Base-by-base conservation (phyloP, 495 filamentous ascomycete genomes). In the Aspergillus coremiiformis region DNA sequence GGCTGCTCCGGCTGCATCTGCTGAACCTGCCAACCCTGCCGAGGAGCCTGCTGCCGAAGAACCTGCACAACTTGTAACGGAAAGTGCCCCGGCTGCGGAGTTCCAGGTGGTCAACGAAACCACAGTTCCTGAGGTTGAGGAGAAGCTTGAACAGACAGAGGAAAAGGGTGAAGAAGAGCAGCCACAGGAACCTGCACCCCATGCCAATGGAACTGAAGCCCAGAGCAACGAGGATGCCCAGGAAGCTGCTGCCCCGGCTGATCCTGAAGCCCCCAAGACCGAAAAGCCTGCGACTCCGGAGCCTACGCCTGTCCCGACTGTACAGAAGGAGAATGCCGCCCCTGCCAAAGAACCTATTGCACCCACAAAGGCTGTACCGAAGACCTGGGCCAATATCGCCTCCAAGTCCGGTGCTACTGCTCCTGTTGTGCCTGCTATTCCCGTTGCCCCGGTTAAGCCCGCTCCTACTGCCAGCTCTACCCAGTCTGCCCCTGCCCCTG, bases 381-480 rank as follows among this genome's bases (percentile, higher is more conserved):
- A 91, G 81, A 95, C 89, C 26, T 97, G 94, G 94, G 93, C 93
- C 24, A 93, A 75, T 70, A 82, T 93, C 53, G 85, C 83, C 10
- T 76, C 76, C 55, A 76, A 71, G 64, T 49, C 61, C 21, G 67
- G 73, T 48, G 66, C 69, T 30, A 52, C 65, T 35, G 69, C 66
- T 48, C 67, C 76, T 5, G 65, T 61, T 42, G 51, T 69, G 21
- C 66, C 73, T 26, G 66, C 65, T 39, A 57, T 72, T 22, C 68
- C 73, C 11, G 60, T 62, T 54, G 47, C 67, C 45, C 62, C 73
- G 6, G 52, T 73, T 43, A 69, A 78, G 39, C 65, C 71, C 24
- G 55, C 68, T 24, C 58, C 75, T 27, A 69, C 70, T 14, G 23
- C 70, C 39, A 53, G 62, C 29, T 51, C 65, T 27, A 54, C 61